A percentile compares a stretch with the other conserved stretches of the same genome.
These are phyloP conservation scores for Thraustotheca clavata DNA, from an alignment of 352 stramenopile genomes.

Conservation along the genomic window DNA sequence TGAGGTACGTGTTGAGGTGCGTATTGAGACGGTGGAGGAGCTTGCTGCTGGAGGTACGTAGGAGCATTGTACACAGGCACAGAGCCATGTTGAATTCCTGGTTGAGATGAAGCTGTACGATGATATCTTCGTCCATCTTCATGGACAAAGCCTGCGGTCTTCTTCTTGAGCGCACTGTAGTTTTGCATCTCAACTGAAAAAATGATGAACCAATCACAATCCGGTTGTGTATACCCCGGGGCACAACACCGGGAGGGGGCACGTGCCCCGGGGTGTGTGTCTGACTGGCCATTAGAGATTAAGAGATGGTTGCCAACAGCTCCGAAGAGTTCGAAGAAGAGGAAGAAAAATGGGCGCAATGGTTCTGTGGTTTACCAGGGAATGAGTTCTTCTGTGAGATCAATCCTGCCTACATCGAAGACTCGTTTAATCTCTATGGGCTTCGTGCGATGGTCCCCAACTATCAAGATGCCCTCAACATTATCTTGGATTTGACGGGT, in stretches of 20 bases:
- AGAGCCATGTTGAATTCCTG: background rate
- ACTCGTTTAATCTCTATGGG: constrained; percentile 91
- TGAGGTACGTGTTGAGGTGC: background rate
- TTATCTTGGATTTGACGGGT: constrained; percentile 87
- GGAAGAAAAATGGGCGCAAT: constrained; percentile 90
- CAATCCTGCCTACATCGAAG: constrained; percentile 88
- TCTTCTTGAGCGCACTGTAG: constrained; percentile 21
- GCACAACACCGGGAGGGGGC: background rate
- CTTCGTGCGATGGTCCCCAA: constrained; percentile 83
- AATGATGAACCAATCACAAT: too few relatives aligned
- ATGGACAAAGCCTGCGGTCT: background rate
- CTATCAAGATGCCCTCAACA: constrained; percentile 88
- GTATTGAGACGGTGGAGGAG: background rate
- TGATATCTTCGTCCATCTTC: background rate
- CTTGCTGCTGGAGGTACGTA: background rate
- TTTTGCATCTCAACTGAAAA: constrained; percentile 12
- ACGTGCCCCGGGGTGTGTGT: too few relatives aligned
- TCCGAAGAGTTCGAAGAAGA: constrained; percentile 81
- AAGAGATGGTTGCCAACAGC: background rate
- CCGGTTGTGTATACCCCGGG: background rate
- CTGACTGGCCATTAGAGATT: too few relatives aligned
- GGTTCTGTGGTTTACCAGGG: constrained; percentile 87
- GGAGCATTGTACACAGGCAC: background rate
- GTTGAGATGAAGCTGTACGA: background rate
- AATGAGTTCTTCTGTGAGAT: constrained; percentile 91